These are phyloP conservation scores for Aspergillus caelatus DNA, from an alignment of 2,329 filamentous ascomycete species.

Conservation along the genomic window DNA sequence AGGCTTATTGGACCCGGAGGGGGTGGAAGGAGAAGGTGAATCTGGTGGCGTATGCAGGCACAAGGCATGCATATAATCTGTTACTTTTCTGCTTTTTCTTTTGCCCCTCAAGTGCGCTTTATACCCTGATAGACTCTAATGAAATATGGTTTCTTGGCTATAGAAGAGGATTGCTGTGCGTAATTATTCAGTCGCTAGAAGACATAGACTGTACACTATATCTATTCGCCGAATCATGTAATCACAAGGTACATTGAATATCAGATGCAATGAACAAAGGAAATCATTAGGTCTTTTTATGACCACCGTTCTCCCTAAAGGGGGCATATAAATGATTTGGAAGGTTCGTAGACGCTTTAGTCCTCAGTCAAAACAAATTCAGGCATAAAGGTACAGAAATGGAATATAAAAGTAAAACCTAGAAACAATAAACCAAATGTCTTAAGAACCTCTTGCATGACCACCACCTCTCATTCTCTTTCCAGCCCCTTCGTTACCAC, in stretches of 20 bases:
- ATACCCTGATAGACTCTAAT: neutral
- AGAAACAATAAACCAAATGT: conserved; percentile 8
- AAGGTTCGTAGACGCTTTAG: neutral
- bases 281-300: neutral
- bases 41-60: neutral
- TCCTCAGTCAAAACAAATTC: neutral
- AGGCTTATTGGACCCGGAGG: conserved; percentile 58
- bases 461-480: conserved; percentile 53
- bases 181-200: neutral
- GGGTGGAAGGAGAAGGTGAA: conserved; percentile 32
- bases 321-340: neutral
- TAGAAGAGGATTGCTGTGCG: neutral
- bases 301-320: neutral
- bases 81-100: neutral
- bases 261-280: neutral
- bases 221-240: neutral
- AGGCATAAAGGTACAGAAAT: conserved; percentile 1
- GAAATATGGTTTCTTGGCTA: too few relatives aligned
- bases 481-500: conserved; percentile 40
- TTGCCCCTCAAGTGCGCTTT: neutral
- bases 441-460: conserved; percentile 32
- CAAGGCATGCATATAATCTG: neutral
- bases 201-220: neutral
- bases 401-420: conserved; percentile 4
- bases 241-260: neutral